phyloP scores from a whole-genome alignment of 495 filamentous ascomycete genomes.

The Parmelia sp. region DNA sequence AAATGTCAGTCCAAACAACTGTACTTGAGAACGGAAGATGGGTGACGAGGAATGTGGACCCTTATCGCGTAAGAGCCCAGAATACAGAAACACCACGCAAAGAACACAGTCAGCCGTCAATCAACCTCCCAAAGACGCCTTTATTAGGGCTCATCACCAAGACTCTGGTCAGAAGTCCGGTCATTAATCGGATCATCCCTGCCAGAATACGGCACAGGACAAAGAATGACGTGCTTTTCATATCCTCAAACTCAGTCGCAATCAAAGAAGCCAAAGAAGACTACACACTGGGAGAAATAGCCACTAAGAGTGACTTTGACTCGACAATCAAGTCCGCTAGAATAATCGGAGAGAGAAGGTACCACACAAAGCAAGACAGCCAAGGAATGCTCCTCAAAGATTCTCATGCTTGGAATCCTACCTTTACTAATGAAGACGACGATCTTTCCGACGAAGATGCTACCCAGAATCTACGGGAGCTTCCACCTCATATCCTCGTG shows the following conservation, averaged over 20 bases:
- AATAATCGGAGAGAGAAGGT: constrained; percentile 25
- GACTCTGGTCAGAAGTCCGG: constrained; percentile 69
- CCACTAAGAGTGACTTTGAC: constrained; percentile 67
- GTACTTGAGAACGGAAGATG: constrained; percentile 53
- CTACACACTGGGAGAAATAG: constrained; percentile 62
- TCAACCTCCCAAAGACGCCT: constrained; percentile 35
- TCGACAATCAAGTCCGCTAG: constrained; percentile 48
- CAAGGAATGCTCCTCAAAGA: background rate
- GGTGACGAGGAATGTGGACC: constrained; percentile 45
- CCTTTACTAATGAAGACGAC: background rate
- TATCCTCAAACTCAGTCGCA: constrained; percentile 60
- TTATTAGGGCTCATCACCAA: constrained; percentile 64
- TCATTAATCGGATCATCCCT: constrained; percentile 73
- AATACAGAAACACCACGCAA: constrained; percentile 19
- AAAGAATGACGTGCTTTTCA: constrained; percentile 84
- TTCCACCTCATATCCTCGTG: constrained; percentile 72
- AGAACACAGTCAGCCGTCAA: constrained; percentile 14
- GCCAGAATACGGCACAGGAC: constrained; percentile 61
- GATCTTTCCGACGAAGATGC: background rate
- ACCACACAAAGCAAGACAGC: constrained; percentile 31
- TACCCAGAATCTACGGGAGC: background rate
- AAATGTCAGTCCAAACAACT: constrained; percentile 43
- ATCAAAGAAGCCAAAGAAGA: constrained; percentile 58
- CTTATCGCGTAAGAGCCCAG: constrained; percentile 35
- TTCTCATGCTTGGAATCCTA: no score